Percentiles rank a stretch among this genome's conserved stretches.
phyloP scores from a whole-genome alignment of 2,329 filamentous ascomycete species.

The Elsinoe batatas region DNA sequence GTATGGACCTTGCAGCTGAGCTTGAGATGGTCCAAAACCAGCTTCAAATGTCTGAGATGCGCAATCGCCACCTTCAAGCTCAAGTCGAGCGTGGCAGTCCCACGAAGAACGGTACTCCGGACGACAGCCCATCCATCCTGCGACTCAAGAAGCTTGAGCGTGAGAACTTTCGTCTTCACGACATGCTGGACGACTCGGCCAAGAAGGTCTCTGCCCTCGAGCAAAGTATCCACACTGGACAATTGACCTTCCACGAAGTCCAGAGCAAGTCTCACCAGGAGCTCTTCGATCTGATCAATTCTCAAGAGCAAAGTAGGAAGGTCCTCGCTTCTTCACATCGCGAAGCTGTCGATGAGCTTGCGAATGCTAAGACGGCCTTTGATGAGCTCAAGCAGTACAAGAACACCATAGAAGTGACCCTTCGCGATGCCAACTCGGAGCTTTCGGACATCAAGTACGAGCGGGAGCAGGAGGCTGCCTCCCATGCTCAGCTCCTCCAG shows the following conservation, averaged over 20 bases:
- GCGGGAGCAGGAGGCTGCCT: constrained; percentile 78
- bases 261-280: constrained; percentile 92
- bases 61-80: constrained; percentile 82
- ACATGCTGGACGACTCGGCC: constrained; percentile 86
- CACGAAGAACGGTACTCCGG: constrained; percentile 50
- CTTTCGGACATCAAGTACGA: constrained; percentile 68
- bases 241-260: constrained; percentile 80
- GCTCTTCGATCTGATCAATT: constrained; percentile 82
- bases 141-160: constrained; percentile 86
- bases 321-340: constrained; percentile 77
- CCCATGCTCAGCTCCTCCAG: constrained; percentile 76
- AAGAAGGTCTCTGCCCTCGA: constrained; percentile 88
- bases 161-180: constrained; percentile 82
- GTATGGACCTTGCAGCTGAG: constrained; percentile 83
- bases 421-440: constrained; percentile 75
- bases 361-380: constrained; percentile 76
- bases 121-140: constrained; percentile 68
- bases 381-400: constrained; percentile 79
- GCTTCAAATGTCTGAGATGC: constrained; percentile 87
- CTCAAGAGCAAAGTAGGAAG: constrained; percentile 79
- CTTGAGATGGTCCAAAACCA: constrained; percentile 90
- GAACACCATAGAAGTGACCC: constrained; percentile 69
- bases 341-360: constrained; percentile 71
- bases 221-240: constrained; percentile 73
- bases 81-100: constrained; percentile 66